A percentile compares a stretch with the other conserved stretches of the same genome.
Evolutionary conservation across 2,329 filamentous ascomycete genomes (phyloP).

Genomic region (Cordyceps javanica): DNA sequence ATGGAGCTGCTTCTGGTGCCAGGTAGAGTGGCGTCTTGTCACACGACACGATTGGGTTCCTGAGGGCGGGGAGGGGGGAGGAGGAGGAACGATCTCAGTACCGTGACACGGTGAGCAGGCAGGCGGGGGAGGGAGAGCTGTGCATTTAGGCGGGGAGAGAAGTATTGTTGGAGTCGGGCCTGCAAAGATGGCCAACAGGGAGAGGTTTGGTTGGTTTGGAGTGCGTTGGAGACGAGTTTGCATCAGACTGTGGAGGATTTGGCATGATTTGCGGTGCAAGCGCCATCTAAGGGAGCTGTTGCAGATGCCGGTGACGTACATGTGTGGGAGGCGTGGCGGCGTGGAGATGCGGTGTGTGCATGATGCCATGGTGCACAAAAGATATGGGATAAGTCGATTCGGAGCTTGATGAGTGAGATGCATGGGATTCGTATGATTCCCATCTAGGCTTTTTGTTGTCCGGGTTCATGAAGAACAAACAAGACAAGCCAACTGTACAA

Average conservation of each 20-base stretch:
- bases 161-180: not conserved
- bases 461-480: too few relatives aligned
- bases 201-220: too few relatives aligned
- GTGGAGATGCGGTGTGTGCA: not conserved
- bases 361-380: not conserved
- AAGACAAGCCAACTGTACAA: too few relatives aligned
- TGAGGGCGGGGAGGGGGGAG: not conserved
- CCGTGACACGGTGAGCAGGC: not conserved
- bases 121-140: not conserved
- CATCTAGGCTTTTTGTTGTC: too few relatives aligned
- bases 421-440: not conserved
- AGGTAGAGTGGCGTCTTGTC: not conserved
- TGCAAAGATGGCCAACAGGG: not conserved
- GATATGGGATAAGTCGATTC: not conserved
- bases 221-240: not conserved
- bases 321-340: not conserved
- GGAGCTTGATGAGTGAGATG: not conserved
- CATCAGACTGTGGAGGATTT: too few relatives aligned
- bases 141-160: not conserved
- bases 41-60: conserved; percentile 4
- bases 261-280: too few relatives aligned
- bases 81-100: not conserved
- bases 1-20: not conserved
- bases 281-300: too few relatives aligned
- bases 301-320: not conserved